Base-by-base conservation (phyloP, 2,329 filamentous ascomycete genomes). In the Curvularia spicifera region DNA sequence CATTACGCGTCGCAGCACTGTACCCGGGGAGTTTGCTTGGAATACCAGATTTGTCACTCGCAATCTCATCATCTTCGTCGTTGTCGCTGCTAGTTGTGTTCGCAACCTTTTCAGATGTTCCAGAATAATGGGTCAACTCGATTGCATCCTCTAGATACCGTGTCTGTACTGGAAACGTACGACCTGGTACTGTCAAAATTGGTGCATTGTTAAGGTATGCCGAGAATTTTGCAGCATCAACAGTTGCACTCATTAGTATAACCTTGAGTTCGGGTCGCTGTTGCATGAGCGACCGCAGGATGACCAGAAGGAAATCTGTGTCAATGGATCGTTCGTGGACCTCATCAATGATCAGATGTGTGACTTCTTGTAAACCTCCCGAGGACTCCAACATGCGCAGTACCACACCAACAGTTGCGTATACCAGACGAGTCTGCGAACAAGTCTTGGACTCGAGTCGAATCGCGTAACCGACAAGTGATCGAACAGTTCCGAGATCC, bases 241-340 rank as follows among this genome's bases (percentile, higher is more conserved):
- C 92, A 0, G 95, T 99, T 10, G 95, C 95, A 65, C 94, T 98
- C 95, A 99, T 99, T 47, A 99, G 84, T 37, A 99, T 85, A 20
- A 99, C 90, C 77, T 96, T 98, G 51, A 99, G 82, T 63, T 96
- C 91, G 60, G 89, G 89, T 53, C 94, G 85, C 65, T 86, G 85
- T 29, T 85, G 76, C 79, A 97, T 85, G 4, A 99, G 81, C 61
- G 93, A 90, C 71, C 91, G 91, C 50, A 99, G 84, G 1, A 98
- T 91, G 66, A 99, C 95, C 15, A 99, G 83, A 33, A 99, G 82
- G 74, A 99, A 97, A 75, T 99, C 95, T 56, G 93, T 97, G 73
- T 99, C 95, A 67, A 99, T 98, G 12, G 92, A 78, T 33, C 49
- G 88, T 76, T 99, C 95, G 72, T 99, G 95, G 2, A 98, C 94